Evolutionary conservation across 1,284 basidiomycete genomes (phyloP).

Genomic region (Ustilago loliicola): DNA sequence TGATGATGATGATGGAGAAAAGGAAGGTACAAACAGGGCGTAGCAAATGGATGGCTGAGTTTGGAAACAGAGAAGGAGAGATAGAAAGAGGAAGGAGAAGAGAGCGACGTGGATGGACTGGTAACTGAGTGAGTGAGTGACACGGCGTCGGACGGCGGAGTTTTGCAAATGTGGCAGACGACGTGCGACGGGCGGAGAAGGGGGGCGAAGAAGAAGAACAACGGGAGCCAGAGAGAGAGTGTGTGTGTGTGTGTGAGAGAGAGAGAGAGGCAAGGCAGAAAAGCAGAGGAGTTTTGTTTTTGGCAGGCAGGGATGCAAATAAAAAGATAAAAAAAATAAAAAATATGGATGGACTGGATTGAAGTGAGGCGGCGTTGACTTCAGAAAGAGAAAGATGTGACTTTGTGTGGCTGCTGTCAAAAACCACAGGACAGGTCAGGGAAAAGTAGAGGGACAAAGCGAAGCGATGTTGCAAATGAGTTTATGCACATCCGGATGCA

Average conservation of each 20-base stretch:
- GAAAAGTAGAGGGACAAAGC: not conserved
- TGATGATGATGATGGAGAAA: not conserved
- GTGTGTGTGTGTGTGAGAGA: no score
- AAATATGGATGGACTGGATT: not conserved
- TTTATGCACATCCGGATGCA: not conserved
- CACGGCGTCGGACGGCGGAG: slow-evolving; percentile 8
- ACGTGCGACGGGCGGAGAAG: slow-evolving; percentile 15
- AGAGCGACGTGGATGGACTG: not conserved
- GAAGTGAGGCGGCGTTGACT: slow-evolving; percentile 26
- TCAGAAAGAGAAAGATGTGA: not conserved
- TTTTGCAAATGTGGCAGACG: not conserved
- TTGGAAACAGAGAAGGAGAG: slow-evolving; percentile 9
- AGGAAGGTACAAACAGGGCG: not conserved
- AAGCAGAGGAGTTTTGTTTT: not conserved
- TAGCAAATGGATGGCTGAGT: slow-evolving; percentile 5
- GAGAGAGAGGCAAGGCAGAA: not conserved
- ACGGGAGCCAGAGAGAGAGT: not conserved
- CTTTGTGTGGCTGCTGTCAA: slow-evolving; percentile 30
- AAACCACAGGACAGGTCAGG: slow-evolving; percentile 10
- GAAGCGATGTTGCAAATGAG: not conserved
- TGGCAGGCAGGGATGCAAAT: not conserved
- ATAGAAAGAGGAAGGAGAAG: slow-evolving; percentile 1
- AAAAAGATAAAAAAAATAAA: not conserved
- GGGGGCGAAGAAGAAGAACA: slow-evolving; percentile 10
- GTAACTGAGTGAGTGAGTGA: not conserved